Conservation (phyloP, 1,284 basidiomycete species). For the Boletus semigastroideus region DNA sequence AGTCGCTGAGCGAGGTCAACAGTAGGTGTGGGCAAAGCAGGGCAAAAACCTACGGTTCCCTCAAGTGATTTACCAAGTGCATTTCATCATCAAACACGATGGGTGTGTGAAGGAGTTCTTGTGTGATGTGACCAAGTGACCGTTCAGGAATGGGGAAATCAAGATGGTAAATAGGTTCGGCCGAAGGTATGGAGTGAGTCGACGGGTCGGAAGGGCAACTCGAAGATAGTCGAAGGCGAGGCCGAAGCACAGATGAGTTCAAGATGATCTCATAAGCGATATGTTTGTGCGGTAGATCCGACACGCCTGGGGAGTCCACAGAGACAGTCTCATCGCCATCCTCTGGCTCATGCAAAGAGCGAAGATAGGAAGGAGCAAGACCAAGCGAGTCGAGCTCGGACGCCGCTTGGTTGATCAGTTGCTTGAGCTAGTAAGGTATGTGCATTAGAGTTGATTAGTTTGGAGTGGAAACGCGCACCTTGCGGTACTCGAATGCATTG, state of each 20-base stretch:
- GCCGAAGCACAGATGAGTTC: slow-evolving; percentile 50
- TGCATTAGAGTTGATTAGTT: background rate
- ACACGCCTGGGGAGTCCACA: background rate
- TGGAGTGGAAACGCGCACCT: slow-evolving; percentile 43
- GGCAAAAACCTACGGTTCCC: slow-evolving; percentile 11
- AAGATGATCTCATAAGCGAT: slow-evolving; percentile 57
- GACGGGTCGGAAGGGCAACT: slow-evolving; percentile 13
- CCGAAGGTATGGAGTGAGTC: background rate
- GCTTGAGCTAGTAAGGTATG: slow-evolving; percentile 75
- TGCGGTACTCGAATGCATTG: slow-evolving; percentile 85
- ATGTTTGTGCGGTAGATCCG: slow-evolving; percentile 10
- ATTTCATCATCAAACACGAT: background rate
- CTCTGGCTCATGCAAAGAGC: slow-evolving; percentile 39
- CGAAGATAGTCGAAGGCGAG: slow-evolving; percentile 53
- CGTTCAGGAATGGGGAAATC: slow-evolving; percentile 18
- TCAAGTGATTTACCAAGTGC: background rate
- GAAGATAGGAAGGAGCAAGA: slow-evolving; percentile 59
- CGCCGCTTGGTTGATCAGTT: slow-evolving; percentile 86
- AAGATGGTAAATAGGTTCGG: slow-evolving; percentile 8
- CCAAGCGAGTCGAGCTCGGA: slow-evolving; percentile 80
- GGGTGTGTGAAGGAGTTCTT: slow-evolving; percentile 2
- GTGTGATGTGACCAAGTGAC: slow-evolving; percentile 8
- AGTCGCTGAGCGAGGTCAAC: slow-evolving; percentile 15
- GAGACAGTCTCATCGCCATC: slow-evolving; percentile 12
- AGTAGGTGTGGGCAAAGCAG: background rate